Percentiles rank a stretch among this genome's conserved stretches.
Conservation (phyloP, 2,329 filamentous ascomycete species). For the Didymella sp. region DNA sequence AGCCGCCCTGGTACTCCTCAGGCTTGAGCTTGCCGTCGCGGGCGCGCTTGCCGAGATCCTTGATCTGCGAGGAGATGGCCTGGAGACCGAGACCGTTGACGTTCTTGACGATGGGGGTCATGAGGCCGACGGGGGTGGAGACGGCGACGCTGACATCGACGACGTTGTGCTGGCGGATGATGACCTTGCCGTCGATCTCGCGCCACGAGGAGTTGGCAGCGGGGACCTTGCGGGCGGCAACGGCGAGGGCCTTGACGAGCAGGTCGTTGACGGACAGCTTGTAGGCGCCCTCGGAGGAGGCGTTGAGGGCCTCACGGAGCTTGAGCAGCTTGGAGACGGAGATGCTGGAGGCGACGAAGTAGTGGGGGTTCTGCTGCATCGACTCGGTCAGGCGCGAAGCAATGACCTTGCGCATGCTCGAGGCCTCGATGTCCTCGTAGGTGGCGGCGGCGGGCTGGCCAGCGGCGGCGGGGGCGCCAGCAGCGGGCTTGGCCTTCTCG, state of each 20-base stretch:
- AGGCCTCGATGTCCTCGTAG: constrained; percentile 85
- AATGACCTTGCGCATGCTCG: constrained; percentile 97
- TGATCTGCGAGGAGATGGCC: constrained; percentile 86
- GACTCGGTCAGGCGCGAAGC: constrained; percentile 89
- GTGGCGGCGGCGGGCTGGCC: constrained; percentile 65
- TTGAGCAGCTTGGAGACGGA: constrained; percentile 96
- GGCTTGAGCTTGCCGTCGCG: constrained; percentile 98
- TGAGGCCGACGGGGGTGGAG: constrained; percentile 88
- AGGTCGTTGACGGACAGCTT: constrained; percentile 99
- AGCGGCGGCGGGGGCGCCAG: constrained; percentile 52
- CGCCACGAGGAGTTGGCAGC: constrained; percentile 95
- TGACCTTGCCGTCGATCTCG: constrained; percentile 73
- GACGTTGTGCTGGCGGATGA: constrained; percentile 90
- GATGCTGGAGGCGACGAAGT: constrained; percentile 90
- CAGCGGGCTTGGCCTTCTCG: constrained; percentile 77
- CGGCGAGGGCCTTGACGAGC: constrained; percentile 92
- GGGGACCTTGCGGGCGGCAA: constrained; percentile 91
- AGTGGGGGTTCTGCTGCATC: constrained; percentile 93
- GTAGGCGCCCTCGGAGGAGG: constrained; percentile 87
- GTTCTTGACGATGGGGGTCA: constrained; percentile 94
- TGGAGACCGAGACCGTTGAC: constrained; percentile 87
- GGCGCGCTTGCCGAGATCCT: constrained; percentile 95
- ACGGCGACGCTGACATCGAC: constrained; percentile 97
- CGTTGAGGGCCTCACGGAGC: constrained; percentile 92
- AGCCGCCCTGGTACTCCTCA: constrained; percentile 98